Percentiles rank a stretch among this genome's conserved stretches.
phyloP scores from a whole-genome alignment of 371 early-diverging fungal genomes.

The Entomophthora muscae region DNA sequence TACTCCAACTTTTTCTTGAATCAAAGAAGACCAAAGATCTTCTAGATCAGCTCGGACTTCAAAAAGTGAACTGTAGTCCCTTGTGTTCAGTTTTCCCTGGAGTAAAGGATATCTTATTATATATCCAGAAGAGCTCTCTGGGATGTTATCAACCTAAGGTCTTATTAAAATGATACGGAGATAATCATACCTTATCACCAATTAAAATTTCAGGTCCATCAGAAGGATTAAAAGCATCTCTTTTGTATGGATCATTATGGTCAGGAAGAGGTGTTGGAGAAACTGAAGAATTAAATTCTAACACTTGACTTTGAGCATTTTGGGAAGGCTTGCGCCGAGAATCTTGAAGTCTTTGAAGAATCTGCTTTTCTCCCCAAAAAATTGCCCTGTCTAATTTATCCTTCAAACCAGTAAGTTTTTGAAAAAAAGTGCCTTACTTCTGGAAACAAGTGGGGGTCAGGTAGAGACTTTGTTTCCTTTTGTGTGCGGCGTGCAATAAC shows the following conservation, averaged over 20 bases:
- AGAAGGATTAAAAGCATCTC: slow-evolving; percentile 36
- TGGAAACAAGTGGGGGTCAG: too few species aligned
- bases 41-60: slow-evolving; percentile 56
- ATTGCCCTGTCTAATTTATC: slow-evolving; percentile 9
- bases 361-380: neutral
- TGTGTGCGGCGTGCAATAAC: slow-evolving; percentile 47
- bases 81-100: slow-evolving; percentile 49
- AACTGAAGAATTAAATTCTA: slow-evolving; percentile 47
- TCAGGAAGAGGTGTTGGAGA: slow-evolving; percentile 53
- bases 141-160: slow-evolving; percentile 14
- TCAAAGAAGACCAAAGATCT: slow-evolving; percentile 52
- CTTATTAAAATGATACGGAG: neutral
- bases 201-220: slow-evolving; percentile 25
- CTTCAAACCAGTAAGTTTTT: neutral
- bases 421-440: neutral
- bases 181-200: slow-evolving; percentile 33
- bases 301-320: slow-evolving; percentile 51
- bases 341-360: neutral
- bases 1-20: slow-evolving; percentile 53
- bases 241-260: slow-evolving; percentile 76
- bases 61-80: slow-evolving; percentile 43
- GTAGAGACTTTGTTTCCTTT: too few species aligned
- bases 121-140: slow-evolving; percentile 19
- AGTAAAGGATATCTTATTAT: slow-evolving; percentile 41
- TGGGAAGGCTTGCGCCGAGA: slow-evolving; percentile 18